These are phyloP conservation scores for Crithidia mellificae DNA, from an alignment of 208 protist species.

Conservation along the genomic window DNA sequence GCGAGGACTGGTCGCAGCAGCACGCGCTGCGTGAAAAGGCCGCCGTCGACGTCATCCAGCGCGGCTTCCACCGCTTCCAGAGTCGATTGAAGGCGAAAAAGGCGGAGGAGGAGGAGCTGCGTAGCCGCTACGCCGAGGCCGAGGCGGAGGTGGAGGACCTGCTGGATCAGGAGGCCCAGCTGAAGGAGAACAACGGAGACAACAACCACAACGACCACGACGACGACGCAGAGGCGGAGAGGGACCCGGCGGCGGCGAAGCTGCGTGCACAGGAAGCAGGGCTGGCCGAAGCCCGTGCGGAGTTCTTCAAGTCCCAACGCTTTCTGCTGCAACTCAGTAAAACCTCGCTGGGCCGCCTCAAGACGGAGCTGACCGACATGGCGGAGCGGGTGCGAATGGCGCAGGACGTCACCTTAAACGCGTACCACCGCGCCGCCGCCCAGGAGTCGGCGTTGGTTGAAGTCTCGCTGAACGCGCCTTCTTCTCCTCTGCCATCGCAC, in stretches of 20 bases:
- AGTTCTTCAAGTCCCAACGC: conserved; percentile 74
- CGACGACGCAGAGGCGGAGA: conserved; percentile 18
- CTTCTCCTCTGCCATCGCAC: neutral
- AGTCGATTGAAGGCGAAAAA: conserved; percentile 35
- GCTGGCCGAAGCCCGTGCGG: conserved; percentile 46
- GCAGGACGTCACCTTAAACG: conserved; percentile 34
- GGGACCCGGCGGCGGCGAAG: conserved; percentile 15
- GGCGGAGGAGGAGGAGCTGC: conserved; percentile 52
- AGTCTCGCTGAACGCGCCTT: neutral
- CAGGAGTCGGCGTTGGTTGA: conserved; percentile 35
- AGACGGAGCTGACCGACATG: conserved; percentile 47
- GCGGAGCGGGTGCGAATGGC: conserved; percentile 58
- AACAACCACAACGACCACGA: conserved; percentile 1
- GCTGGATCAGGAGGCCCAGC: conserved; percentile 42
- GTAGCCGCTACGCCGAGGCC: conserved; percentile 55
- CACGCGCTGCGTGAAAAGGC: conserved; percentile 64
- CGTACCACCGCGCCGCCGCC: conserved; percentile 28
- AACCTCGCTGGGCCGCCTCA: conserved; percentile 57
- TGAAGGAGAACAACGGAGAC: conserved; percentile 27
- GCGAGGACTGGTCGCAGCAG: conserved; percentile 55
- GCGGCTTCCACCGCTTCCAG: conserved; percentile 56
- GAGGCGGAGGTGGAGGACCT: conserved; percentile 73
- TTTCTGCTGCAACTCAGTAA: conserved; percentile 75
- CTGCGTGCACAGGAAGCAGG: conserved; percentile 46
- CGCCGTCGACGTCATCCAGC: conserved; percentile 76